Conservation (phyloP, 2,329 filamentous ascomycete species). For the Ceratocystis cubensis region DNA sequence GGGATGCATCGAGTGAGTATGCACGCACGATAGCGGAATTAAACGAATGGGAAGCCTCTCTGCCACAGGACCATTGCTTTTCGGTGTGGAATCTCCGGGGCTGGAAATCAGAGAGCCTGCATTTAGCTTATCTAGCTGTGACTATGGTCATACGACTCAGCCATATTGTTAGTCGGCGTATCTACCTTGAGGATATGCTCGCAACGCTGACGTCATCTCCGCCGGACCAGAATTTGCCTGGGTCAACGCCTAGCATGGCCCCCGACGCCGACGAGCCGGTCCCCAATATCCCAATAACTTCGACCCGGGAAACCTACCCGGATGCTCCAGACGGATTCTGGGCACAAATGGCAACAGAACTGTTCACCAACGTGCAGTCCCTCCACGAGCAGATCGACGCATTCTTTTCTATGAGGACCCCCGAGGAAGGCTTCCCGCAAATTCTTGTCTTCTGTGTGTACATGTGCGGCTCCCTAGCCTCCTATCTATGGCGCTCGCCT, state of each 20-base stretch:
- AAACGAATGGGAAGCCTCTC: conserved; percentile 25
- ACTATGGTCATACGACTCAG: conserved; percentile 30
- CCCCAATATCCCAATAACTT: not conserved
- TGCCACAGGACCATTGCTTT: conserved; percentile 28
- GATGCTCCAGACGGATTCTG: conserved; percentile 25
- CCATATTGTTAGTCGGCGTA: conserved; percentile 30
- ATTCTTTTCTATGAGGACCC: conserved; percentile 25
- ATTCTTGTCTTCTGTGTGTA: conserved; percentile 33
- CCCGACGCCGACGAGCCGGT: conserved; percentile 18
- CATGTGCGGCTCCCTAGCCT: conserved; percentile 31
- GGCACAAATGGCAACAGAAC: conserved; percentile 25
- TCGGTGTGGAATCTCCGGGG: conserved; percentile 30
- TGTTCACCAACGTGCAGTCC: conserved; percentile 29
- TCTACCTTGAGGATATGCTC: conserved; percentile 28
- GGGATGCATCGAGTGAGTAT: conserved; percentile 26
- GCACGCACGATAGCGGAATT: conserved; percentile 23
- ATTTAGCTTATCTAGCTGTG: conserved; percentile 29
- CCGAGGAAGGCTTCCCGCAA: conserved; percentile 28
- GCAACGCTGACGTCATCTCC: conserved; percentile 16
- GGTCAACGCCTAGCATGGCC: conserved; percentile 20
- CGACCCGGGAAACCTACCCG: conserved; percentile 16
- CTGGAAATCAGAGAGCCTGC: conserved; percentile 28
- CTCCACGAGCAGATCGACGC: conserved; percentile 31
- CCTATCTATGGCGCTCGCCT: conserved; percentile 27
- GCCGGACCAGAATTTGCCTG: conserved; percentile 6